Evolutionary conservation across 176 grass and related monocot species (phyloP), one percentile per base, ranked within the genome.

Genomic region (Carex parvula): DNA sequence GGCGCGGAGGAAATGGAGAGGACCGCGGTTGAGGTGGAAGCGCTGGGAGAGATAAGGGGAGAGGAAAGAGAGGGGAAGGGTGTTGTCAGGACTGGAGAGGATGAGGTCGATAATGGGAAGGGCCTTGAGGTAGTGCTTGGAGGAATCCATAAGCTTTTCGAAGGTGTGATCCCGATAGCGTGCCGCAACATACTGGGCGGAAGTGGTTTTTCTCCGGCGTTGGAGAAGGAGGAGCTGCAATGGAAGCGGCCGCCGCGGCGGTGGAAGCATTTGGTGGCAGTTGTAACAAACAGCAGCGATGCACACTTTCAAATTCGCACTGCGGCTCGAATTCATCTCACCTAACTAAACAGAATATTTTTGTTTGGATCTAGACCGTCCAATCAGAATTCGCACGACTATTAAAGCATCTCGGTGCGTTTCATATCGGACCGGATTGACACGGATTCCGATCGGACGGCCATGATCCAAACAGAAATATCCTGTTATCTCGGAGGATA

Each of bases 101-200:
- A 94, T 89, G 61, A 94, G 89, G 54, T 94, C 92, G 86, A 88
- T 26, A 57, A 95, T 65, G 33, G 96, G 89, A 21, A 91, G 8
- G 15, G 91, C 92, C 66, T 84, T 87, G 37, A 94, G 61, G 88
- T 94, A 90, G 26, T 90, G 88, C 52, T 91, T 84, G 88, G 85
- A 88, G 12, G 87, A 84, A 15, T 89, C 6, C 79, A 89, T 62
- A 2, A 94, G 83, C 86, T 94, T 92, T 85, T 98, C 95, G 75
- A 94, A 93, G n/a, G 91, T 84, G 56, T 84, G 86, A 65, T 93
- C 92, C 2, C 94, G 84, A 85, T 88, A 86, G 44, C 88, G 86
- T 64, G 84, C 85, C 62, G 89, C 86, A 16, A 94, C 92, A 62
- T 90, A 87, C 79, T 93, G 91, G 39, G 92, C 89, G 18, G 92